Conservation (phyloP, 1,139 yeast species). For the Williopsis jadinii region DNA sequence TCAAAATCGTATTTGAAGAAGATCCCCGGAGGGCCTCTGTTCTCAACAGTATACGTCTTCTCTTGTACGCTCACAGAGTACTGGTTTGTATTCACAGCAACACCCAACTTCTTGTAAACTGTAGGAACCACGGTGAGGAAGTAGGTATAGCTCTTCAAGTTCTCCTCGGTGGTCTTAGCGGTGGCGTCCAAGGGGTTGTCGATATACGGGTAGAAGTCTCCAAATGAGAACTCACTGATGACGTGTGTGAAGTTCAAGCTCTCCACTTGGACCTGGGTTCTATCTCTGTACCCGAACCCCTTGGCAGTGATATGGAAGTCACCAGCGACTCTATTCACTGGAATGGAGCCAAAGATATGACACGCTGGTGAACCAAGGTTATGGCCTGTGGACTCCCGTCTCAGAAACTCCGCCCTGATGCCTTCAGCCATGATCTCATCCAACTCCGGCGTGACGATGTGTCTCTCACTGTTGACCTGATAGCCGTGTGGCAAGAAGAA, state of each 20-base stretch:
- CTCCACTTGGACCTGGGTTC: conserved; percentile 39
- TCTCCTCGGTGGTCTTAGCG: conserved; percentile 44
- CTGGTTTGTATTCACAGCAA: conserved; percentile 73
- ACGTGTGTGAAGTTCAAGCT: conserved; percentile 75
- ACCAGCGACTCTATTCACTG: conserved; percentile 82
- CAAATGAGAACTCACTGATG: conserved; percentile 83
- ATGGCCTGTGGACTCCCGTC: conserved; percentile 23
- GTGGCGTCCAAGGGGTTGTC: conserved; percentile 82
- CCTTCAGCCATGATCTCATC: conserved; percentile 62
- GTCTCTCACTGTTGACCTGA: conserved; percentile 38
- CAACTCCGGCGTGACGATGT: conserved; percentile 55
- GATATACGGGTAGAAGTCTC: conserved; percentile 80
- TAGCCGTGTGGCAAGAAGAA: conserved; percentile 48
- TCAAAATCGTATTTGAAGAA: conserved; percentile 83
- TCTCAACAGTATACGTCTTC: conserved; percentile 17
- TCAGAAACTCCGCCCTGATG: conserved; percentile 54
- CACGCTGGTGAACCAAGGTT: conserved; percentile 64
- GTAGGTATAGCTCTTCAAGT: conserved; percentile 49
- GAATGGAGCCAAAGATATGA: conserved; percentile 79
- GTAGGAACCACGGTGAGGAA: conserved; percentile 83
- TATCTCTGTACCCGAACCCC: conserved; percentile 53
- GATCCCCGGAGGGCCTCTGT: conserved; percentile 61
- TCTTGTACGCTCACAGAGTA: conserved; percentile 49
- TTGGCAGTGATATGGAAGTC: conserved; percentile 78
- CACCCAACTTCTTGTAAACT: conserved; percentile 61